Evolutionary conservation across 31 red algal genomes (phyloP).

Genomic region (Endocladia muricata): DNA sequence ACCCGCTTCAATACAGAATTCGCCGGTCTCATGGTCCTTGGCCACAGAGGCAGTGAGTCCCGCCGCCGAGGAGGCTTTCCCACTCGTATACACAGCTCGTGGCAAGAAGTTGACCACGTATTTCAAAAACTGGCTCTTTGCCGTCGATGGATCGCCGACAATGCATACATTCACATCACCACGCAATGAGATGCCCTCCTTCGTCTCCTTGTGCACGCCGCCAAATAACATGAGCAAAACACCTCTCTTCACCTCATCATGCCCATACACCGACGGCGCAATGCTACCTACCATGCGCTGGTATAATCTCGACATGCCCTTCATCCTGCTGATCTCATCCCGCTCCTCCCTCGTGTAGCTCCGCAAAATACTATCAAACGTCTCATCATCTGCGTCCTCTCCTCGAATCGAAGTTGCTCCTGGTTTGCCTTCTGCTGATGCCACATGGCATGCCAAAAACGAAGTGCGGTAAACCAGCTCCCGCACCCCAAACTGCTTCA

Average conservation of each 20-base stretch:
- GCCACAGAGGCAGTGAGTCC: slow-evolving; percentile 95
- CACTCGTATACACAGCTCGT: slow-evolving; percentile 91
- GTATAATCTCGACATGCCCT: slow-evolving; percentile 74
- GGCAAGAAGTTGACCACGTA: slow-evolving; percentile 94
- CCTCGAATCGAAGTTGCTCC: slow-evolving; percentile 52
- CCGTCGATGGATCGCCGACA: slow-evolving; percentile 94
- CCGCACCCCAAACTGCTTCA: slow-evolving; percentile 88
- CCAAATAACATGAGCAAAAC: slow-evolving; percentile 97
- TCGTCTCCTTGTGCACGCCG: slow-evolving; percentile 94
- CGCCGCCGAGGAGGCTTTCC: slow-evolving; percentile 98
- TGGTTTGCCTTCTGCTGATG: slow-evolving; percentile 60
- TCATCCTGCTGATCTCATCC: slow-evolving; percentile 79
- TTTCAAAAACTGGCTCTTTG: slow-evolving; percentile 98
- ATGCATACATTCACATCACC: slow-evolving; percentile 98
- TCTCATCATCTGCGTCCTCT: slow-evolving; percentile 71
- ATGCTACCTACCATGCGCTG: slow-evolving; percentile 76
- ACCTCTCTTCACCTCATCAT: slow-evolving; percentile 95
- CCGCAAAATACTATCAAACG: slow-evolving; percentile 73
- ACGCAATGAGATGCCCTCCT: slow-evolving; percentile 87
- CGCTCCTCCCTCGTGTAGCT: slow-evolving; percentile 81
- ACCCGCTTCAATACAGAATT: slow-evolving; percentile 98
- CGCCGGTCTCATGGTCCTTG: slow-evolving; percentile 96
- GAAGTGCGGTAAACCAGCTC: slow-evolving; percentile 91
- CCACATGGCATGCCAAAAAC: slow-evolving; percentile 92
- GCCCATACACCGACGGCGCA: slow-evolving; percentile 92